Base-by-base conservation (phyloP, 805 yeast species). In the Ogataea salicorniae region DNA sequence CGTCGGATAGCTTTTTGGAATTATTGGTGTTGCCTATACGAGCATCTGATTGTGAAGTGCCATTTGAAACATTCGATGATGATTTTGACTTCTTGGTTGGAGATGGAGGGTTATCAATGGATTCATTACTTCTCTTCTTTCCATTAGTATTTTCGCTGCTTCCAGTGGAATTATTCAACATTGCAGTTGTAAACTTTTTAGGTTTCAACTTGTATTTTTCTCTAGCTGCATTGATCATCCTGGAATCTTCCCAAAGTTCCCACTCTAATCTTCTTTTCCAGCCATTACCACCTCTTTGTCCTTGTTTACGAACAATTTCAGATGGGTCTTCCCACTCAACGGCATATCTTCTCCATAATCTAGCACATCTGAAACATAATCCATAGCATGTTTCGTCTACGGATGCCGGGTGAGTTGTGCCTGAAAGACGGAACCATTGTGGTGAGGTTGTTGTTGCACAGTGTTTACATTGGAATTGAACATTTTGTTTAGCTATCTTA, bases 311-410 rank as follows among this genome's bases (percentile, higher is more conserved):
- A 39, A 80, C 65, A 0, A 87, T 81, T 46, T 83, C 89, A 22
- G 67, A 55, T 0, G 96, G 96, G 34, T 80, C 81, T 54, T 83
- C 88, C 98, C 98, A 94, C 9, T 72, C 73, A 0, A 87, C 82
- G 0, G 90, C 97, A 64, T 92, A 92, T 37, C 95, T 70, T 63
- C 96, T 75, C 98, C 98, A 92, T 29, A 94, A 61, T 48, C 86
- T 75, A 0, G 97, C 96, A 70, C 99, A 92, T 46, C 98, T 72
- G 29, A 76, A 67, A 63, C 99, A 92, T 14, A 92, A 68, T 0
- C 90, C 97, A 15, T 72, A 65, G 2, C 80, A 67, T 1, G 68
- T 57, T 6, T 68, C 60, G 9, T 60, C 55, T 0, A 60, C 56
- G 6, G 67, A 67, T 4, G 67, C 63, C 13, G 73, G 71, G 5